A percentile compares a stretch with the other conserved stretches of the same genome.
These are phyloP conservation scores for Kazachstania kunashirensis DNA, from an alignment of 805 yeast genomes.

Conservation along the genomic window DNA sequence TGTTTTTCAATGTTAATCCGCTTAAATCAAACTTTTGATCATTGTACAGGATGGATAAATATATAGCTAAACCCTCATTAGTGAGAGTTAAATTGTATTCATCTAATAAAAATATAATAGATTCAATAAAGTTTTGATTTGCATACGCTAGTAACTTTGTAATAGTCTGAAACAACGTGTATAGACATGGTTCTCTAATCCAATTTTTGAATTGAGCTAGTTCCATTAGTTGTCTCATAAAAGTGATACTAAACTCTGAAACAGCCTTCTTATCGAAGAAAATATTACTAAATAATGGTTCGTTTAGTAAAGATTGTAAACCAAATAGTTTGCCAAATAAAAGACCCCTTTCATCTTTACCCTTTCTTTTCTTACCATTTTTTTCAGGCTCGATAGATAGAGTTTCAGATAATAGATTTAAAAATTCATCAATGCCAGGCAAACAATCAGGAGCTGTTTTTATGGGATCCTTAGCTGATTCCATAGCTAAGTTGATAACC, in stretches of 20 bases:
- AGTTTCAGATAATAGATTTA: conserved; percentile 14
- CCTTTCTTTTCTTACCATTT: conserved; percentile 43
- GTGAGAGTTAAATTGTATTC: conserved; percentile 50
- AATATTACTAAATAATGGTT: conserved; percentile 30
- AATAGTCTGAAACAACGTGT: conserved; percentile 54
- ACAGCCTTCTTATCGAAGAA: conserved; percentile 21
- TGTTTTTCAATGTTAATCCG: conserved; percentile 13
- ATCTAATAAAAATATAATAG: conserved; percentile 38
- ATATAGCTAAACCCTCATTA: conserved; percentile 73
- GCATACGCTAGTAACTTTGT: conserved; percentile 20
- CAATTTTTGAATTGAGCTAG: conserved; percentile 63
- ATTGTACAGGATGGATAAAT: conserved; percentile 30
- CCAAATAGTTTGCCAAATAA: conserved; percentile 83
- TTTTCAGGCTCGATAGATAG: conserved; percentile 34
- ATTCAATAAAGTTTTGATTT: conserved; percentile 11
- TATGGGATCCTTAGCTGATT: conserved; percentile 10
- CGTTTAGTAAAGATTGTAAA: conserved; percentile 59
- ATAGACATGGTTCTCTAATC: conserved; percentile 76
- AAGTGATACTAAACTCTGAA: conserved; percentile 30
- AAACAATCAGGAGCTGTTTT: conserved; percentile 11
- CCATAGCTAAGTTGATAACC: conserved; percentile 33
- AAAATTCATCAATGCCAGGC: conserved; percentile 15
- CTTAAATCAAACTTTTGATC: conserved; percentile 2
- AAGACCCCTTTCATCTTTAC: conserved; percentile 72
- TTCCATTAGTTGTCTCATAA: conserved; percentile 41